Base-by-base conservation (phyloP, 495 filamentous ascomycete species). In the Penicillium nucicola region DNA sequence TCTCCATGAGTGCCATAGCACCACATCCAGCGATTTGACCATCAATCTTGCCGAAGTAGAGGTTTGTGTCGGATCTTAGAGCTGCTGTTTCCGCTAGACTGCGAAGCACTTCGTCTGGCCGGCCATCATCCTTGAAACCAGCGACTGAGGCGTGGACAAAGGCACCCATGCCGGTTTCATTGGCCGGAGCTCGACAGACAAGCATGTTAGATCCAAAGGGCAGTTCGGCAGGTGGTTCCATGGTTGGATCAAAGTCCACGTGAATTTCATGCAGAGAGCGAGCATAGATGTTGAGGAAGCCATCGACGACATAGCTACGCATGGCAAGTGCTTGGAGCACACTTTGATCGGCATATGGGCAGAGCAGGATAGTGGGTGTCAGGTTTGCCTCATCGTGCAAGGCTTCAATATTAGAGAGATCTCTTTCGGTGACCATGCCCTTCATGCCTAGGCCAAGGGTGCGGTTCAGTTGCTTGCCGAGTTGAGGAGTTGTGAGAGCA, bases 371-470 rank as follows among this genome's bases (percentile, higher is more conserved):
- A 7, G 54, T 35, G 1, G 49, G 49, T 11, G 43, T 33, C 3
- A 61, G 40, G 12, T 48, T 48, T 18, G 51, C 44, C 2, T 7
- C 19, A 4, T 14, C 19, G 23, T 52, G 48, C 3, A 55, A 30
- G 5, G 15, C 9, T 39, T 61, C 58, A n/a, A 57, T 31, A 7
- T 41, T 10, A 2, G 35, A 17, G 12, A 61, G 31, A 37, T 55
- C 54, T 4, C 47, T 15, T 2, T 43, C 37, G 15, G 44, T 55
- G 31, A 61, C 47, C 3, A 41, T 34, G 22, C 45, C 44, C 6
- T 49, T 41, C 48, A 61, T 57, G 6, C 51, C 54, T 9, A 61
- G 49, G 5, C 58, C 58, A 15, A 55, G 53, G 17, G 44, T 49
- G 39, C 52, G 52, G 41, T 55, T 61, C 25, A 61, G 31, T 46